Base-by-base conservation (phyloP, 225 moss, liverwort and hornwort species). In the Thuidium tamariscinum region DNA sequence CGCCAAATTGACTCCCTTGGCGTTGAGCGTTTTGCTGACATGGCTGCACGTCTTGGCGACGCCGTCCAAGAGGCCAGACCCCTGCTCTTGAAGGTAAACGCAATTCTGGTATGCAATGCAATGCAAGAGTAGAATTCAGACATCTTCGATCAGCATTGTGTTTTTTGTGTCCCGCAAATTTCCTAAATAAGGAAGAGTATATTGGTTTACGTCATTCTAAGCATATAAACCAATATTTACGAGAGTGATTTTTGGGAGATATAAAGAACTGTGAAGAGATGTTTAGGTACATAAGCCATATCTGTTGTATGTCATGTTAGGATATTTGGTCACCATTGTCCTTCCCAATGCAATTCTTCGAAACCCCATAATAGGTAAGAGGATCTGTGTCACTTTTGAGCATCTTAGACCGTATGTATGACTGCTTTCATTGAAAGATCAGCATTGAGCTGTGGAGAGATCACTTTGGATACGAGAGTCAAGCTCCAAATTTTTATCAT, bases 11-110 rank as follows among this genome's bases (percentile, higher is more conserved):
- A 94, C 73, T 92, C 89, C 61, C 71, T 95, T 22, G 98, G 98
- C 56, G 92, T 98, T 52, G 89, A 85, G 60, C 95, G 95, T 66
- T 86, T 96, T 88, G 94, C 92, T 62, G 88, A 74, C 37, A 85
- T 96, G 95, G 94, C 93, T 52, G 93, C 92, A 84, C 94, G 95
- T n/a, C 88, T 98, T 19, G 85, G 95, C 34, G 92, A 89, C 67
- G 96, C 96, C 30, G 92, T 98, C 67, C 93, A 96, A 63, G 98
- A 98, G 78, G 91, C 98, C 59, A 92, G 95, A 83, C 98, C 98
- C 34, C 90, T 98, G 66, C 93, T 98, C 77, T 85, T 89, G 84
- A 95, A 98, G 98, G 97, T 97, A 62, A 41, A 74, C 42, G 46
- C 21, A 81, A 62, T 30, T 42, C 55, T 39, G 22, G 37, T 37